Percentiles rank a stretch among this genome's conserved stretches.
Conservation (phyloP, 2,329 filamentous ascomycete genomes). For the Colletotrichum destructivum region DNA sequence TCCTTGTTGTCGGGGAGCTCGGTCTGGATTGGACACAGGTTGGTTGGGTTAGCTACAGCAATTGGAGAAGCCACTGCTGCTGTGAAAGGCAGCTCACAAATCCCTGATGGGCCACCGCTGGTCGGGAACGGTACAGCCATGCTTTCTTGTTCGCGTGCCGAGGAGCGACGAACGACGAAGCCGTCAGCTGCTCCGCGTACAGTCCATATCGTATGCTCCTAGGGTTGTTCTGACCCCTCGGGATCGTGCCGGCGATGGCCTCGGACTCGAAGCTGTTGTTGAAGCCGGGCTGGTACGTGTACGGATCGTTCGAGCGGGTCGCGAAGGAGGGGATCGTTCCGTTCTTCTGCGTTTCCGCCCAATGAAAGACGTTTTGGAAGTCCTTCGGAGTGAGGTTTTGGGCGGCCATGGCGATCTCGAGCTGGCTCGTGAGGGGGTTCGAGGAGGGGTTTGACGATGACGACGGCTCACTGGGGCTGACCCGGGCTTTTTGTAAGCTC, state of each 20-base stretch:
- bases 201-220: slow-evolving; percentile 56
- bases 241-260: slow-evolving; percentile 62
- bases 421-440: not conserved
- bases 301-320: slow-evolving; percentile 56
- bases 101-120: slow-evolving; percentile 51
- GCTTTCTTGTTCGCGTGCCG: slow-evolving; percentile 51
- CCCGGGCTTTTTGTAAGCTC: slow-evolving; percentile 5
- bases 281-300: slow-evolving; percentile 71
- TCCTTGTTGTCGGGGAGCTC: slow-evolving; percentile 47
- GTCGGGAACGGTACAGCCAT: slow-evolving; percentile 49
- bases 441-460: slow-evolving; percentile 1
- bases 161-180: slow-evolving; percentile 51
- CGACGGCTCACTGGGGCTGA: not conserved
- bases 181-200: slow-evolving; percentile 62
- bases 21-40: slow-evolving; percentile 8
- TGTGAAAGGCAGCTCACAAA: slow-evolving; percentile 1
- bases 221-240: slow-evolving; percentile 61
- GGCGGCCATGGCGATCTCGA: slow-evolving; percentile 8
- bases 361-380: slow-evolving; percentile 68
- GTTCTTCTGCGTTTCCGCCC: slow-evolving; percentile 74
- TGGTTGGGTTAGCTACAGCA: not conserved
- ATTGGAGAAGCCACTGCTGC: too few relatives aligned
- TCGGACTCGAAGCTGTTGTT: slow-evolving; percentile 65
- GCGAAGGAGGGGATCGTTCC: slow-evolving; percentile 68
- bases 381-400: slow-evolving; percentile 47